Evolutionary conservation across 2,329 filamentous ascomycete species (phyloP).

Genomic region (Diplodia seriata): DNA sequence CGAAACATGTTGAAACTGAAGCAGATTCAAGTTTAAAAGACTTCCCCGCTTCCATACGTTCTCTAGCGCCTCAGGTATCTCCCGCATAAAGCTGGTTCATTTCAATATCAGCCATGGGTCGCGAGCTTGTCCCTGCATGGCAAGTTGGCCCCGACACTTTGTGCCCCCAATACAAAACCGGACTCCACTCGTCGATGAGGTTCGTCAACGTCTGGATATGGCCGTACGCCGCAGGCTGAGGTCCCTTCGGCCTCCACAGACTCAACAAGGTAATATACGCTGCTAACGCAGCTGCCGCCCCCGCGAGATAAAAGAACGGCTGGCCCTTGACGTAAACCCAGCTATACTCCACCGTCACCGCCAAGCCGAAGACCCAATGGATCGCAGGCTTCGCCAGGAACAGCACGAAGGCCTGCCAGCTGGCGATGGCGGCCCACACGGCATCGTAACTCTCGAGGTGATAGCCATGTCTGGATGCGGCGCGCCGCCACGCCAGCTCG

Average conservation of each 20-base stretch:
- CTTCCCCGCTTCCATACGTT: background rate
- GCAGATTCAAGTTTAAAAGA: background rate
- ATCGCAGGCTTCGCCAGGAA: background rate
- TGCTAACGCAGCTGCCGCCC: background rate
- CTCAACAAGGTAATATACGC: background rate
- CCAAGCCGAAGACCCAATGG: constrained; percentile 5
- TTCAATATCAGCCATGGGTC: background rate
- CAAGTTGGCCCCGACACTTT: background rate
- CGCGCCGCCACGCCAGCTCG: background rate
- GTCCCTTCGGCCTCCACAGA: background rate
- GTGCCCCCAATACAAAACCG: constrained; percentile 3
- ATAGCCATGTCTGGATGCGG: background rate
- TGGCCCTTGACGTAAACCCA: background rate
- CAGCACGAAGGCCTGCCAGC: background rate
- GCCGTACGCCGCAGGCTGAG: constrained; percentile 2
- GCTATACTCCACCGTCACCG: background rate
- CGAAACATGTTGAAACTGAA: background rate
- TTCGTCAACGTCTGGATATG: background rate
- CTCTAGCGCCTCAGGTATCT: background rate
- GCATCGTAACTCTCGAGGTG: background rate
- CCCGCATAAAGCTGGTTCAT: constrained; percentile 3
- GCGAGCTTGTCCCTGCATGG: constrained; percentile 4
- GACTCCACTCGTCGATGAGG: constrained; percentile 1
- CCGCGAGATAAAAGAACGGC: background rate
- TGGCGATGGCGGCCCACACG: background rate